Conservation (phyloP, 2,329 filamentous ascomycete species). For the Botryotinia narcissicola region DNA sequence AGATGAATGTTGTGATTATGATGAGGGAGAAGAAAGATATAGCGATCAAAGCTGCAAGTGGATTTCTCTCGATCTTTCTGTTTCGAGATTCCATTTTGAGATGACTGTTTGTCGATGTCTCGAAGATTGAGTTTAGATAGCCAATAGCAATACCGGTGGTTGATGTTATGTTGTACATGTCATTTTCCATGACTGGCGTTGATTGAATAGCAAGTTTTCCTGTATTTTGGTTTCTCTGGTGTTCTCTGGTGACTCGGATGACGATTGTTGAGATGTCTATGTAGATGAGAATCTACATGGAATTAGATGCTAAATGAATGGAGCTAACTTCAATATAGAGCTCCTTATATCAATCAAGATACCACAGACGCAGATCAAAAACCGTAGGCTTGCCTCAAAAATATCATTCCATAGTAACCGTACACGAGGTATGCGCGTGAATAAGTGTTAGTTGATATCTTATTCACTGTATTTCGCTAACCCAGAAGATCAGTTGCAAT, state of each 20-base stretch:
- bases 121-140: not conserved
- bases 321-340: not conserved
- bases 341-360: not conserved
- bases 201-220: no score
- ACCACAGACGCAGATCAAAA: not conserved
- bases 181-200: not conserved
- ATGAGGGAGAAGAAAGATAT: not conserved
- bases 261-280: not conserved
- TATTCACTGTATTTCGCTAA: not conserved
- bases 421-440: not conserved
- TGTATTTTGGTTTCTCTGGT: not conserved
- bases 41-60: not conserved
- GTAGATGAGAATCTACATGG: not conserved
- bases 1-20: not conserved
- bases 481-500: not conserved
- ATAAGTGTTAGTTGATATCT: not conserved
- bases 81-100: not conserved
- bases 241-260: not conserved
- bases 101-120: not conserved
- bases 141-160: not conserved
- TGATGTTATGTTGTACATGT: not conserved
- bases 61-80: not conserved
- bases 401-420: not conserved
- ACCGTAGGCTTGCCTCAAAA: not conserved
- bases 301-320: not conserved